These are phyloP conservation scores for Brassica rapa DNA, from an alignment of 345 rosid genomes.

Conservation along the genomic window DNA sequence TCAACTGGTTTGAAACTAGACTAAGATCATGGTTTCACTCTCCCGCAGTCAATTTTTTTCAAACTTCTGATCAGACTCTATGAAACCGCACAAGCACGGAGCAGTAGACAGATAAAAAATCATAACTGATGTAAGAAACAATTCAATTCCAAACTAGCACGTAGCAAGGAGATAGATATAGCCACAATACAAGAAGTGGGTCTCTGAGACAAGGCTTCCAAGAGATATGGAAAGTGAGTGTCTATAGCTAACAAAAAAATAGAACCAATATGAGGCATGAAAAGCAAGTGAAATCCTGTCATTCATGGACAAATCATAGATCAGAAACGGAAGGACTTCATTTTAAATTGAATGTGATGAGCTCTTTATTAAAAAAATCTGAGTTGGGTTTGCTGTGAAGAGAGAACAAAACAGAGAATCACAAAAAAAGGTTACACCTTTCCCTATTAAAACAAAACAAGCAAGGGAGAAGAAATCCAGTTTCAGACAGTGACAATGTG, in stretches of 20 bases:
- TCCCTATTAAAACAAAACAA: conserved; percentile 16
- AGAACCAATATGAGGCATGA: neutral
- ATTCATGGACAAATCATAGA: neutral
- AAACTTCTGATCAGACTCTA: conserved; percentile 11
- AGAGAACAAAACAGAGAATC: conserved; percentile 16
- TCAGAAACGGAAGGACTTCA: neutral
- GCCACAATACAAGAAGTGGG: conserved; percentile 7
- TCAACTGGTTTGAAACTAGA: neutral
- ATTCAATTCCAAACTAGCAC: neutral
- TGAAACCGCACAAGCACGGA: neutral
- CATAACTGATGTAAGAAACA: neutral
- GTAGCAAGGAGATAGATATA: conserved; percentile 2
- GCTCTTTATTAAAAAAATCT: conserved; percentile 17
- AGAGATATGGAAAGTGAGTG: neutral
- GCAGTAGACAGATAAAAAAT: conserved; percentile 4
- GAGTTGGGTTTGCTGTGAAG: neutral
- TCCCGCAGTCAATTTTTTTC: neutral
- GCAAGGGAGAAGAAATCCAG: neutral
- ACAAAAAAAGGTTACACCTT: neutral
- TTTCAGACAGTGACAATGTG: conserved; percentile 4
- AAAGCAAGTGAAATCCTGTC: neutral
- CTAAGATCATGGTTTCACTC: conserved; percentile 17
- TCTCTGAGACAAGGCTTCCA: neutral
- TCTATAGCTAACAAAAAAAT: conserved; percentile 44
- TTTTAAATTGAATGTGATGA: neutral